Percentiles rank a stretch among this genome's conserved stretches.
phyloP scores from a whole-genome alignment of 2,329 filamentous ascomycete genomes.

The Hortaea sp. region DNA sequence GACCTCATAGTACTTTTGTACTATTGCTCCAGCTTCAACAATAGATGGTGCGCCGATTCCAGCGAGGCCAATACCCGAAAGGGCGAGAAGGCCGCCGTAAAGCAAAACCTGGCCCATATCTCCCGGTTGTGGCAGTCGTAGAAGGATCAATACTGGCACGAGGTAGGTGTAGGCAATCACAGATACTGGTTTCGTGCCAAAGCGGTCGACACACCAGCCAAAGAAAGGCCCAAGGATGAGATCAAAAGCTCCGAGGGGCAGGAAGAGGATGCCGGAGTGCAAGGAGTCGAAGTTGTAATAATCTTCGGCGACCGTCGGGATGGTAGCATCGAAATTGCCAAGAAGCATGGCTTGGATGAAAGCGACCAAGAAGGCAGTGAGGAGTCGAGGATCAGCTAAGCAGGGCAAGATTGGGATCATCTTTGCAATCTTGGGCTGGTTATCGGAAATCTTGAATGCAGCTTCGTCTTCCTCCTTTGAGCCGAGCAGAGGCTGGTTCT shows the following conservation, averaged over 20 bases:
- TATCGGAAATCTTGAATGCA: slow-evolving; percentile 34
- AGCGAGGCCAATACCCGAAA: slow-evolving; percentile 44
- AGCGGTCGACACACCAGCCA: slow-evolving; percentile 38
- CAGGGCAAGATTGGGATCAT: slow-evolving; percentile 40
- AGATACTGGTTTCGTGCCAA: slow-evolving; percentile 34
- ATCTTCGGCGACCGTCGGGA: slow-evolving; percentile 35
- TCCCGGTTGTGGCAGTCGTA: slow-evolving; percentile 34
- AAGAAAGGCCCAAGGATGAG: slow-evolving; percentile 37
- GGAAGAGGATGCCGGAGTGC: slow-evolving; percentile 35
- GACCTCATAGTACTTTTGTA: slow-evolving; percentile 45
- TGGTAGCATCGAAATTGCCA: slow-evolving; percentile 38
- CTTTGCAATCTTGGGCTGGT: slow-evolving; percentile 31
- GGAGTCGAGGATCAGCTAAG: slow-evolving; percentile 30
- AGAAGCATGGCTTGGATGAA: slow-evolving; percentile 36
- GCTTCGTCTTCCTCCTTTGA: slow-evolving; percentile 23
- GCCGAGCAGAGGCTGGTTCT: slow-evolving; percentile 32
- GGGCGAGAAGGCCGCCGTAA: slow-evolving; percentile 35
- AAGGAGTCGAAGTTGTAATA: slow-evolving; percentile 37
- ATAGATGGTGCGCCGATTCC: slow-evolving; percentile 45
- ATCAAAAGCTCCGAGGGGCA: slow-evolving; percentile 35
- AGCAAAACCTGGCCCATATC: slow-evolving; percentile 33
- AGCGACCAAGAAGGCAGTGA: slow-evolving; percentile 30
- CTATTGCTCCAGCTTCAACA: slow-evolving; percentile 47
- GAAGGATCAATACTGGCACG: slow-evolving; percentile 32
- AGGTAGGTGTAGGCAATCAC: slow-evolving; percentile 34